phyloP scores from a whole-genome alignment of 345 rosid genomes.

The Lepidium africanum region DNA sequence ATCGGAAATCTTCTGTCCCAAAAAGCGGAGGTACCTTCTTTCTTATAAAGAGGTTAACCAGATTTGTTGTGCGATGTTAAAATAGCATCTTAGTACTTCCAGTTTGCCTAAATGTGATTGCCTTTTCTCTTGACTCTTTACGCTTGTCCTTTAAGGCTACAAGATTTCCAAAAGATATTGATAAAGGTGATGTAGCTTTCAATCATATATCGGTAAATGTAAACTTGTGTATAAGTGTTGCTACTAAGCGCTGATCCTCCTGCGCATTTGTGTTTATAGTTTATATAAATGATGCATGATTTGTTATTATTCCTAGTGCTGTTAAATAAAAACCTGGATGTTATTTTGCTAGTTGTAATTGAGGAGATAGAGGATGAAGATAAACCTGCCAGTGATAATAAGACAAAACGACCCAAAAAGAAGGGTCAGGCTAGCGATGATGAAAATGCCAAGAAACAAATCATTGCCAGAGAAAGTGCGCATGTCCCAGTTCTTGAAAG shows the following conservation, averaged over 20 bases:
- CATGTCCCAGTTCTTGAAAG: constrained; percentile 47
- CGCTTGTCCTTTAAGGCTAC: background rate
- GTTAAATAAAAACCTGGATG: background rate
- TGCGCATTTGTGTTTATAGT: background rate
- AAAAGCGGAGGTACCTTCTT: constrained; percentile 68
- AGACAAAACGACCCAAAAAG: constrained; percentile 38
- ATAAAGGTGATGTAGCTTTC: background rate
- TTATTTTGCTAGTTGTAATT: constrained; percentile 46
- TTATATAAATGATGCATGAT: background rate
- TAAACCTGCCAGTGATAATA: constrained; percentile 35
- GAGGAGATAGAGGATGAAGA: constrained; percentile 92
- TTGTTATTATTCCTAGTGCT: background rate
- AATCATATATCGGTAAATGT: background rate
- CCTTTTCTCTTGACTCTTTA: background rate
- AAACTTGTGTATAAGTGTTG: background rate
- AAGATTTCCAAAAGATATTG: background rate
- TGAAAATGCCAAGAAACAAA: constrained; percentile 31
- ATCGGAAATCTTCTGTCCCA: constrained; percentile 32
- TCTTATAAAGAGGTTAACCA: background rate
- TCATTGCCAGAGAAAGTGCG: constrained; percentile 32
- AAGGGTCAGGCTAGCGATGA: constrained; percentile 31
- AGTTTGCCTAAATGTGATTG: background rate
- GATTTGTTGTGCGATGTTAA: background rate
- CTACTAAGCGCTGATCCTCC: background rate
- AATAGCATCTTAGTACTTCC: background rate